Percentiles rank a stretch among this genome's conserved stretches.
Evolutionary conservation across 225 moss, liverwort and hornwort genomes (phyloP).

Genomic region (Pseudisothecium myosuroides): DNA sequence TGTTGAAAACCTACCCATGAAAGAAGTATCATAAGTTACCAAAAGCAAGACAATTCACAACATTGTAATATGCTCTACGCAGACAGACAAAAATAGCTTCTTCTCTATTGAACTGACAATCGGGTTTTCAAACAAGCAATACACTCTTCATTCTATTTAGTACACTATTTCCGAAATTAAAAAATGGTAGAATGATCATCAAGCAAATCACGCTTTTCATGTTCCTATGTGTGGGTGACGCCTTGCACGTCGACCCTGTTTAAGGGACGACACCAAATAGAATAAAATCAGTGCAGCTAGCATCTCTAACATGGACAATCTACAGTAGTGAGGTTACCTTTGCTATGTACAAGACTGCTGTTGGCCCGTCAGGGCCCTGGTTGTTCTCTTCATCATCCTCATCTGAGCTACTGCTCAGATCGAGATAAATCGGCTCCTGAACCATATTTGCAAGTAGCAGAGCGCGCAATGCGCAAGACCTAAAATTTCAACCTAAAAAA

Average conservation of each 20-base stretch:
- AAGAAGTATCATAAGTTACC: no score
- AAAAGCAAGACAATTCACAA: background rate
- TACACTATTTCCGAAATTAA: background rate
- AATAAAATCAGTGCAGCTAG: background rate
- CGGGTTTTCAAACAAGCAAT: background rate
- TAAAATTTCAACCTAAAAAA: background rate
- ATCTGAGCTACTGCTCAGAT: slow-evolving; percentile 35
- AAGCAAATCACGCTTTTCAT: background rate
- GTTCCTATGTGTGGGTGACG: background rate
- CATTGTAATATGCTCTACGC: no score
- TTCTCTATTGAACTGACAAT: background rate
- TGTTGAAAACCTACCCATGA: slow-evolving; percentile 8
- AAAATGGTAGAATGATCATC: background rate
- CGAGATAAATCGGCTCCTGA: slow-evolving; percentile 12
- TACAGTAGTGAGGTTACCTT: slow-evolving; percentile 1
- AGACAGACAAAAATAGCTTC: background rate
- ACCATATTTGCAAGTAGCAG: slow-evolving; percentile 6
- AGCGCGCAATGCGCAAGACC: background rate
- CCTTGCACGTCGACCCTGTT: background rate
- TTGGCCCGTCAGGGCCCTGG: background rate
- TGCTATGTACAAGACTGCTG: slow-evolving; percentile 2
- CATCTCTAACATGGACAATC: background rate
- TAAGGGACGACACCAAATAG: background rate
- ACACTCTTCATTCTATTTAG: background rate
- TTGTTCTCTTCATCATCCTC: slow-evolving; percentile 10